Evolutionary conservation across 2,329 filamentous ascomycete genomes (phyloP).

Genomic region (Arthrinium puccinioides): DNA sequence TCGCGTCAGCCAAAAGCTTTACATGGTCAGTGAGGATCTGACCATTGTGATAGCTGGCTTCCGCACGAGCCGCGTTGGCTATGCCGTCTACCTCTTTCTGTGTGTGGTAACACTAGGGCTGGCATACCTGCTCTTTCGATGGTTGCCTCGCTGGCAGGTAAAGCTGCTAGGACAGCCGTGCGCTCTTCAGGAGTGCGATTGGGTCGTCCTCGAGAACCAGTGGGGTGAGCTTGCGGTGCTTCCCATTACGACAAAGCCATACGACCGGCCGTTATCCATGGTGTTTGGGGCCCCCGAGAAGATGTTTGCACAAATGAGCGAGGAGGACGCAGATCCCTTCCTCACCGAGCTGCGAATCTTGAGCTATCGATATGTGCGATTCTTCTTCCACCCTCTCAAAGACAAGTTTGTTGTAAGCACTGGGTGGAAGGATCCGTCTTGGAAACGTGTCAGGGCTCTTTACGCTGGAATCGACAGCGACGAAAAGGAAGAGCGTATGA

Average conservation of each 20-base stretch:
- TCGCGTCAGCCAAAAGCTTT: conserved; percentile 79
- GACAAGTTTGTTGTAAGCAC: conserved; percentile 83
- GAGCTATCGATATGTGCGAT: conserved; percentile 90
- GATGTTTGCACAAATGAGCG: conserved; percentile 42
- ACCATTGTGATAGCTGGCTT: conserved; percentile 93
- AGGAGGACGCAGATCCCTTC: conserved; percentile 71
- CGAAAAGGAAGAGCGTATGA: conserved; percentile 74
- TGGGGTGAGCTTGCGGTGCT: conserved; percentile 90
- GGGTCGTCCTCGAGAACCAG: conserved; percentile 96
- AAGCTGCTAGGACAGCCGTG: conserved; percentile 62
- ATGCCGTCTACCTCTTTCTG: conserved; percentile 58
- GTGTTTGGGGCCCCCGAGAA: conserved; percentile 65
- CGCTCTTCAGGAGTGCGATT: conserved; percentile 68
- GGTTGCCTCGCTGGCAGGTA: conserved; percentile 85
- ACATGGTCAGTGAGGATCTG: conserved; percentile 87
- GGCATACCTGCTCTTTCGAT: conserved; percentile 78
- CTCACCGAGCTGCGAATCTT: conserved; percentile 68
- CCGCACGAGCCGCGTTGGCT: conserved; percentile 65
- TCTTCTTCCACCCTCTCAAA: conserved; percentile 81
- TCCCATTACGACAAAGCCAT: conserved; percentile 47
- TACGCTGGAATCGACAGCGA: conserved; percentile 80
- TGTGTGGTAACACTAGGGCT: conserved; percentile 70
- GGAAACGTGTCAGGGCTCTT: conserved; percentile 71
- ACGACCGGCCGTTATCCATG: conserved; percentile 49
- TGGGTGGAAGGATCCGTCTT: conserved; percentile 90